phyloP scores from a whole-genome alignment of 192 early-diverging fungal species.

The Bifiguratus adelaidae region DNA sequence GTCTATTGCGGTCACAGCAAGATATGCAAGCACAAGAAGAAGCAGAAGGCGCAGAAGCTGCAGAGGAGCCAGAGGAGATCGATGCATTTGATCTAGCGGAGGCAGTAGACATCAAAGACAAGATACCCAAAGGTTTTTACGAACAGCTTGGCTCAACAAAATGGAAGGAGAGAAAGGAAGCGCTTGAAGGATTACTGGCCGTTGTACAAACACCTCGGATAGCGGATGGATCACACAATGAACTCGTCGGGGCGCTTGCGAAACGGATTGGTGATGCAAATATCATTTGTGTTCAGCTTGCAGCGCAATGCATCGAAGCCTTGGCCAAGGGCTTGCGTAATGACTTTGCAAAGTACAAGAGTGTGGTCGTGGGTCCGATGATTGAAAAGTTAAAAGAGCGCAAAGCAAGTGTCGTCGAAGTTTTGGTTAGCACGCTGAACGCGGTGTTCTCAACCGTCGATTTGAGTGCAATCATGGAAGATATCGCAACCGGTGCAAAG shows the following conservation, averaged over 20 bases:
- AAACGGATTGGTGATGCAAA: constrained; percentile 87
- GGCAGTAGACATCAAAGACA: constrained; percentile 82
- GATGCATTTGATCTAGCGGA: constrained; percentile 80
- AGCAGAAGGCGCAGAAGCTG: constrained; percentile 20
- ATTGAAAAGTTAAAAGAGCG: constrained; percentile 95
- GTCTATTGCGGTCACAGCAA: constrained; percentile 77
- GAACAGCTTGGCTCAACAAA: constrained; percentile 68
- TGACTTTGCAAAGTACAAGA: constrained; percentile 72
- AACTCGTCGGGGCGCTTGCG: constrained; percentile 70
- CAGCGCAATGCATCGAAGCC: constrained; percentile 74
- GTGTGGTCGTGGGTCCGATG: constrained; percentile 53
- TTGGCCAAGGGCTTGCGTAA: constrained; percentile 71
- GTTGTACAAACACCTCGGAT: constrained; percentile 66
- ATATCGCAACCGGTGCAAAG: constrained; percentile 46
- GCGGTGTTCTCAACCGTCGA: constrained; percentile 66
- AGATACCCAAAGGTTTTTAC: constrained; percentile 77
- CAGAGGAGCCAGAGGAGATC: constrained; percentile 44
- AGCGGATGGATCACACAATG: constrained; percentile 64
- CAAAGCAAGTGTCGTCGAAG: constrained; percentile 81
- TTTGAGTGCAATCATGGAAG: constrained; percentile 68
- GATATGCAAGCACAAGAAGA: constrained; percentile 35
- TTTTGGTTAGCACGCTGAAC: constrained; percentile 68
- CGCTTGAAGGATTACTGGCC: constrained; percentile 61
- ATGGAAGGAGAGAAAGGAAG: constrained; percentile 97
- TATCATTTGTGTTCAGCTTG: constrained; percentile 68